Conservation (phyloP, 257 asterid species). For the Agastache rugosa region DNA sequence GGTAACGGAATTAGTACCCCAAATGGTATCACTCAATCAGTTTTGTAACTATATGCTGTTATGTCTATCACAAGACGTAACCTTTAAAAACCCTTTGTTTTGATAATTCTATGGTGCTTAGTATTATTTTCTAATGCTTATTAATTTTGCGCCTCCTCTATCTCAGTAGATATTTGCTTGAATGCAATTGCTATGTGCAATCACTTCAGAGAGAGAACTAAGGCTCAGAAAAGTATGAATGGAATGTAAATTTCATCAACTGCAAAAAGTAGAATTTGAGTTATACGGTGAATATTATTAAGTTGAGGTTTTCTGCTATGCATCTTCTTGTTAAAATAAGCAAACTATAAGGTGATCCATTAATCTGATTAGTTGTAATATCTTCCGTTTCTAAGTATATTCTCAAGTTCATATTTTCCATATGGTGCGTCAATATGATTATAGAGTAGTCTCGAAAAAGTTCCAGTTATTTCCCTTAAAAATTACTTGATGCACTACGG, state of each 20-base stretch:
- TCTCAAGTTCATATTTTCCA: neutral
- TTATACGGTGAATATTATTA: neutral
- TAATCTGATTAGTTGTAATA: neutral
- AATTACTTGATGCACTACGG: neutral
- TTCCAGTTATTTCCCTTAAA: neutral
- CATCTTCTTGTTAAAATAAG: slow-evolving; percentile 21
- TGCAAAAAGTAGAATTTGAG: slow-evolving; percentile 15
- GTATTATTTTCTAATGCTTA: slow-evolving; percentile 7
- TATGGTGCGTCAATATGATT: neutral
- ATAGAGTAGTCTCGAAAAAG: neutral
- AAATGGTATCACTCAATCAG: slow-evolving; percentile 3
- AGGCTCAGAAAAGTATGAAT: neutral
- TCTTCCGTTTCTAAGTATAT: neutral
- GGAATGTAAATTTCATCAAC: slow-evolving; percentile 6
- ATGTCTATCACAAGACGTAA: neutral
- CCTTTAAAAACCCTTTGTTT: neutral
- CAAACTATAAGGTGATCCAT: neutral
- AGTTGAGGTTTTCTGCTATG: slow-evolving; percentile 1
- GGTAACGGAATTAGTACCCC: slow-evolving; percentile 46
- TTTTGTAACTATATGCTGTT: neutral
- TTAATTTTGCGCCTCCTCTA: slow-evolving; percentile 15
- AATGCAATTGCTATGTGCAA: neutral
- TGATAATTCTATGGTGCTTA: neutral
- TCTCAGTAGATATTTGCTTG: slow-evolving; percentile 14
- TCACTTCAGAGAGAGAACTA: neutral